Percentiles rank a stretch among this genome's conserved stretches.
These are phyloP conservation scores for Saccharomycopsis sp. DNA, from an alignment of 805 yeast genomes.

Conservation along the genomic window DNA sequence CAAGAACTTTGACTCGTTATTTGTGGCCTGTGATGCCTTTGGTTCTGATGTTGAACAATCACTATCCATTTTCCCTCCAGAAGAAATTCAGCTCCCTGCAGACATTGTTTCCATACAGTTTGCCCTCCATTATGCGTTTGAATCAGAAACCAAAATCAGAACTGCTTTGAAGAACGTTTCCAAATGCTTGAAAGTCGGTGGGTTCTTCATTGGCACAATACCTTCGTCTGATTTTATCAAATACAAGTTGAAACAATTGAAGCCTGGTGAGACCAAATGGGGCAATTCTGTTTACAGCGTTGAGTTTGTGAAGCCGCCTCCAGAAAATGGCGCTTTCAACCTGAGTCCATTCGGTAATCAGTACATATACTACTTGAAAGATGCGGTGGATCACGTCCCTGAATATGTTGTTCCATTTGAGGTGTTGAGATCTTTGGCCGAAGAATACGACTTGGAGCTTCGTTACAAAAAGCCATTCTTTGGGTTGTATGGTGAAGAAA, in stretches of 20 bases:
- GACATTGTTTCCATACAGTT: constrained; percentile 88
- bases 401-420: constrained; percentile 96
- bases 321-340: constrained; percentile 62
- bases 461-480: constrained; percentile 68
- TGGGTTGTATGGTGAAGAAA: constrained; percentile 73
- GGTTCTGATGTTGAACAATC: constrained; percentile 58
- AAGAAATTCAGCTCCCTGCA: constrained; percentile 49
- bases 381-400: constrained; percentile 94
- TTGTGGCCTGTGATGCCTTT: constrained; percentile 91
- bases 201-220: constrained; percentile 85
- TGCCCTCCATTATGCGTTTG: constrained; percentile 92
- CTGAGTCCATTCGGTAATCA: constrained; percentile 62
- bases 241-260: constrained; percentile 48
- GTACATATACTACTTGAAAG: constrained; percentile 73
- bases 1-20: constrained; percentile 59
- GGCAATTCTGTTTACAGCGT: constrained; percentile 83
- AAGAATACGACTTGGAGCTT: constrained; percentile 68
- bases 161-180: constrained; percentile 67
- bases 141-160: constrained; percentile 70
- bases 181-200: constrained; percentile 68
- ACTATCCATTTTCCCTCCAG: constrained; percentile 59
- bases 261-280: constrained; percentile 51
- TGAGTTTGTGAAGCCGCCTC: constrained; percentile 63
- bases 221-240: constrained; percentile 84
- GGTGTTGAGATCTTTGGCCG: constrained; percentile 70